These are phyloP conservation scores for Oryza australiensis DNA, from an alignment of 176 grass and related monocot species.

Conservation along the genomic window DNA sequence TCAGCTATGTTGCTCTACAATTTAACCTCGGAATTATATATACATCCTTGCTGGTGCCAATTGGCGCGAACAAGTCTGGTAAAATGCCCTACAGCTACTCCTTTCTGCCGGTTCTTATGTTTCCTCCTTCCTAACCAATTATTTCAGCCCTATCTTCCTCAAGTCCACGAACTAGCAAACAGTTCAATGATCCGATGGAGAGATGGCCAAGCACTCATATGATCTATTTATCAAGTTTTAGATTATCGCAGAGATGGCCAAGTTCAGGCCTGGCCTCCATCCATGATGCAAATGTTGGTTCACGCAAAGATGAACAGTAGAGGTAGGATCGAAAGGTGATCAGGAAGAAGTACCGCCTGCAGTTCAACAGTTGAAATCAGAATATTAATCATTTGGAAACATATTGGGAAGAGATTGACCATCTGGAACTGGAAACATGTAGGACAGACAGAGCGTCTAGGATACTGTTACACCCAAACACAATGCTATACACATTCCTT, in stretches of 20 bases:
- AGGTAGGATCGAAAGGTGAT: slow-evolving; percentile 94
- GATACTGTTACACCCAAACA: slow-evolving; percentile 10
- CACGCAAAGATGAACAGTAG: slow-evolving; percentile 51
- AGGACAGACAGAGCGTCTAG: not conserved
- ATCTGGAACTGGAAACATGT: not conserved
- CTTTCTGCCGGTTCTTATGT: not conserved
- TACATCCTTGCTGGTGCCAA: slow-evolving; percentile 41
- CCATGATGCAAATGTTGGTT: slow-evolving; percentile 78
- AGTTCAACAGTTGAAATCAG: slow-evolving; percentile 13
- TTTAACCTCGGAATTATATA: slow-evolving; percentile 38
- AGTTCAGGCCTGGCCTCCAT: slow-evolving; percentile 93
- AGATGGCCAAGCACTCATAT: not conserved
- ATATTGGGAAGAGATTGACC: not conserved
- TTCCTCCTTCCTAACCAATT: not conserved
- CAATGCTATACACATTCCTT: not conserved
- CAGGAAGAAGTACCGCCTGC: slow-evolving; percentile 95
- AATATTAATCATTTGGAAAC: slow-evolving; percentile 10
- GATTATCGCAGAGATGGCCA: slow-evolving; percentile 91
- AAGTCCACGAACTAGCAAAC: not conserved
- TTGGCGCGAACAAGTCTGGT: slow-evolving; percentile 30
- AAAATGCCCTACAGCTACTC: slow-evolving; percentile 13
- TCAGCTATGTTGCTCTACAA: slow-evolving; percentile 29
- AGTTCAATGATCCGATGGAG: slow-evolving; percentile 2
- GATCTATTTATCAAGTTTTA: slow-evolving; percentile 77
- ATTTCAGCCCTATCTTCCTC: slow-evolving; percentile 1